Base-by-base conservation (phyloP, 2,329 filamentous ascomycete genomes). In the Aspergillus pseudoviridinutans region DNA sequence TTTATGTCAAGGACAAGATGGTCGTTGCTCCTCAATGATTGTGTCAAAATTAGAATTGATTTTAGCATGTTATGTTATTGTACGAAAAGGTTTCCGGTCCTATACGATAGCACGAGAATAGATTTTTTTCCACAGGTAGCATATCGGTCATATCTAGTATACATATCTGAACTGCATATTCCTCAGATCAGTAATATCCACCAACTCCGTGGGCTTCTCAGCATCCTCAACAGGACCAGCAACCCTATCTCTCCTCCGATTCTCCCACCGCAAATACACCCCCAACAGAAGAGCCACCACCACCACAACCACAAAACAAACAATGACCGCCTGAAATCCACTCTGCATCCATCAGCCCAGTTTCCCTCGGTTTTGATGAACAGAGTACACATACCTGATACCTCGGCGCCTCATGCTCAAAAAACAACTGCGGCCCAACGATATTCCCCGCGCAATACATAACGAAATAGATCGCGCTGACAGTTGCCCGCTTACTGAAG, bases 1-100 rank as follows among this genome's bases (percentile, higher is more conserved):
- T 96, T 74, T 96, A 87, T 70, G 82, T 87, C 54, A 88, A 83
- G 76, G 76, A 80, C 50, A 74, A 76, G 67, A 72, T 78, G 62
- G 67, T 77, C 54, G 61, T 64, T 25, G 55, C 67, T 50, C 58
- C 68, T 22, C 47, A 27, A 38, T 51, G 35, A 53, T 27, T 46
- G 41, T 41, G 22, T 32, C 28, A 56, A 59, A 54, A 56, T 54
- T 59, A 54, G 51, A 56, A 14, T 42, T 41, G 49, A 41, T 42
- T 27, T 52, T 38, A 20, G 53, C 22, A 55, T 50, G 53, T 42
- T 50, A 50, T 42, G 44, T 46, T 24, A 42, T 32, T 28, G 44
- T 54, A 55, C 22, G 47, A 35, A 32, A n/a, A 25, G 54, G 50
- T 25, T 28, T 50, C 49, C 20, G 5, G 27, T 54, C 54, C 50